Evolutionary conservation across 345 rosid species (phyloP).

Genomic region (Populus tremula): DNA sequence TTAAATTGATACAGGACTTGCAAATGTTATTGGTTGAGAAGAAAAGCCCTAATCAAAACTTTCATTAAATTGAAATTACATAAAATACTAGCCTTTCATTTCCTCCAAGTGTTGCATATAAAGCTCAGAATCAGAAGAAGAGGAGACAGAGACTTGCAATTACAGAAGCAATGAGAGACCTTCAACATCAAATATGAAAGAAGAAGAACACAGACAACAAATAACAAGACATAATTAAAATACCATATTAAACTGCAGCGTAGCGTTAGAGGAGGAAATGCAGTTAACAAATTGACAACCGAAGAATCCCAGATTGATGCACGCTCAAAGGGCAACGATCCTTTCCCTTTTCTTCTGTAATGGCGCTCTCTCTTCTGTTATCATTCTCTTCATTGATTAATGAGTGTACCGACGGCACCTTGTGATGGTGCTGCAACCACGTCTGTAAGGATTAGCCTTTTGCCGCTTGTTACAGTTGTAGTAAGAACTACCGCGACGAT

Average conservation of each 20-base stretch:
- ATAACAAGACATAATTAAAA: too few species aligned
- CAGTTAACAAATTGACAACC: too few species aligned
- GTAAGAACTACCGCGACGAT: constrained; percentile 24
- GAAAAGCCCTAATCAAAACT: neutral
- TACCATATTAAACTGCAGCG: too few species aligned
- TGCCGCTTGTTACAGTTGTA: constrained; percentile 12
- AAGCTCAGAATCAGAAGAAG: neutral
- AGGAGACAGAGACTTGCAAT: neutral
- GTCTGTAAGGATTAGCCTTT: constrained; percentile 29
- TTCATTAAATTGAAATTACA: neutral
- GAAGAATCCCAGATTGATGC: too few species aligned
- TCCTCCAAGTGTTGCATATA: neutral
- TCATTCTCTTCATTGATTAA: neutral
- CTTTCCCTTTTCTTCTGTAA: neutral
- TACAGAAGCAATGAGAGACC: neutral
- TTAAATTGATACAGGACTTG: too few species aligned
- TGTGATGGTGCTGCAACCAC: constrained; percentile 29
- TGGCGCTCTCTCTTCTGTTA: neutral
- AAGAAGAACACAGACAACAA: too few species aligned
- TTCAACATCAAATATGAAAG: too few species aligned
- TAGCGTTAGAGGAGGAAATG: too few species aligned
- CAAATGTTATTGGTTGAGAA: neutral
- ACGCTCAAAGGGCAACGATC: neutral
- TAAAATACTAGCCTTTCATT: neutral
- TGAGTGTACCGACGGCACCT: constrained; percentile 18